These are phyloP conservation scores for Kluyveromyces marxianus DNA, from an alignment of 1,139 yeast genomes.

Conservation along the genomic window DNA sequence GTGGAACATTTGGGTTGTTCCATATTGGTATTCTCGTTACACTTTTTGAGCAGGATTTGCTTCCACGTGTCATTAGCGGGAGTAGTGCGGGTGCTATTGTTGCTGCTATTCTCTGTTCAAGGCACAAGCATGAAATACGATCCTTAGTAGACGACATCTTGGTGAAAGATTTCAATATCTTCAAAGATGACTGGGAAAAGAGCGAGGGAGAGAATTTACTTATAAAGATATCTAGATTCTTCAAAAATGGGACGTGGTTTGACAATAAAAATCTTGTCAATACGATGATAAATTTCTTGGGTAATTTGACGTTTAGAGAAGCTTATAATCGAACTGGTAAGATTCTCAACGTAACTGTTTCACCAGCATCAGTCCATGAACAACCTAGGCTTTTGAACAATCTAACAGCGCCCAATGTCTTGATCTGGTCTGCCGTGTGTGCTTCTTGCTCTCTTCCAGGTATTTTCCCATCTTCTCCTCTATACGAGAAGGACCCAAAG, in stretches of 20 bases:
- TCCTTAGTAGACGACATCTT: slow-evolving; percentile 48
- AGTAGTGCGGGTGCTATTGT: slow-evolving; percentile 95
- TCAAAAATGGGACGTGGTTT: slow-evolving; percentile 70
- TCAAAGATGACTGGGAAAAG: slow-evolving; percentile 46
- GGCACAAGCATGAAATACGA: slow-evolving; percentile 66
- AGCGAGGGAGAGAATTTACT: slow-evolving; percentile 37
- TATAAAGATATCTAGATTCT: slow-evolving; percentile 41
- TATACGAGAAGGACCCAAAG: slow-evolving; percentile 71
- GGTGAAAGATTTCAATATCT: slow-evolving; percentile 60
- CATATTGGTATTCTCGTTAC: slow-evolving; percentile 90
- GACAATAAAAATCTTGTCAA: slow-evolving; percentile 64
- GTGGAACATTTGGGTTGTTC: slow-evolving; percentile 86
- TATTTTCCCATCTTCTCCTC: slow-evolving; percentile 76
- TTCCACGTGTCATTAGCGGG: slow-evolving; percentile 90
- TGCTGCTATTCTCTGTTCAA: slow-evolving; percentile 81
- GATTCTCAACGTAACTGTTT: slow-evolving; percentile 80
- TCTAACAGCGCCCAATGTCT: slow-evolving; percentile 89
- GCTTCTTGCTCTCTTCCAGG: slow-evolving; percentile 95
- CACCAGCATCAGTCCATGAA: slow-evolving; percentile 76
- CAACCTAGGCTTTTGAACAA: slow-evolving; percentile 79
- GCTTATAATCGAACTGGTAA: slow-evolving; percentile 85
- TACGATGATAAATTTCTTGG: slow-evolving; percentile 75
- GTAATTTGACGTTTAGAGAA: slow-evolving; percentile 89
- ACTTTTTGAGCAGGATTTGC: slow-evolving; percentile 58
- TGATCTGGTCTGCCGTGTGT: slow-evolving; percentile 94